Percentiles rank a stretch among this genome's conserved stretches.
phyloP scores from a whole-genome alignment of 2,329 filamentous ascomycete species.

The Cercospora sp. region DNA sequence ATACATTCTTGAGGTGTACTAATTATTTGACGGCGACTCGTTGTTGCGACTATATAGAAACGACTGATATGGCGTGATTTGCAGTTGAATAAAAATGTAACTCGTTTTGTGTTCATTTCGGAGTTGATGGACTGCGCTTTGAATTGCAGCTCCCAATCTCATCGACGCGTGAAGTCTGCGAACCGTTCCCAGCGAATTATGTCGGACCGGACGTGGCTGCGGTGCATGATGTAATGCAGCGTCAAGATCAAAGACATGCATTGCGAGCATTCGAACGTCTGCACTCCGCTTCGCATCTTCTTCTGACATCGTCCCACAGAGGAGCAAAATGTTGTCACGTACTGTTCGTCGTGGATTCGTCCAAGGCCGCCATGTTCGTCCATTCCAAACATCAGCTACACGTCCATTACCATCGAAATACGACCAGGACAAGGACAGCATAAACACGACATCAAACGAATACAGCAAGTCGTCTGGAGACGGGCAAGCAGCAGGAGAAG shows the following conservation, averaged over 20 bases:
- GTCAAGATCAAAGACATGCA: background rate
- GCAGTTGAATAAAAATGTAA: background rate
- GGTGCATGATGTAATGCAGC: conserved; percentile 9
- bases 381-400: conserved; percentile 28
- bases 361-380: conserved; percentile 18
- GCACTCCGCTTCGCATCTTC: background rate
- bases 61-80: background rate
- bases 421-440: conserved; percentile 54
- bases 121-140: background rate
- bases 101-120: background rate
- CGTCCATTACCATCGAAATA: conserved; percentile 44
- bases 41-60: background rate
- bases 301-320: background rate
- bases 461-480: conserved; percentile 68
- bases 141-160: background rate
- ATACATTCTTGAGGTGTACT: conserved; percentile 97
- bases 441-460: conserved; percentile 67
- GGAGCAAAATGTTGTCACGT: conserved; percentile 17
- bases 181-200: background rate
- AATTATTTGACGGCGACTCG: conserved; percentile 4
- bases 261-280: background rate
- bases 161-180: background rate
- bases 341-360: conserved; percentile 19
- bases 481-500: conserved; percentile 55
- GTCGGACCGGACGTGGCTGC: background rate